phyloP scores from a whole-genome alignment of 805 yeast species.

The Saccharomycopsis fermentans region DNA sequence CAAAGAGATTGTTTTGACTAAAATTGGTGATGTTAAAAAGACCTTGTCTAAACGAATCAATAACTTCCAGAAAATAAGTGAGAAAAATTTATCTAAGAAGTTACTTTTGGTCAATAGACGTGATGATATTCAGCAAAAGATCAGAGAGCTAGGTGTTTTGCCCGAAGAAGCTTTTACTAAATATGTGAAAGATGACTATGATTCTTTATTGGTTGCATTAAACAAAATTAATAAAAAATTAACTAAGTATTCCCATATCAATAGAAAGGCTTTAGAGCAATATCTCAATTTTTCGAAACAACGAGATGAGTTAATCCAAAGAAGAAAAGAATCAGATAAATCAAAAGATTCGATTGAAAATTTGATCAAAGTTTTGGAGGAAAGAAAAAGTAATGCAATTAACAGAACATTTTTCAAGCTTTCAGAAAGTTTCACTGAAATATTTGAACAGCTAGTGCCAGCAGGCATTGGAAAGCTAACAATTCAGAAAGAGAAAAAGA shows the following conservation, averaged over 20 bases:
- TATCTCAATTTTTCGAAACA: slow-evolving; percentile 63
- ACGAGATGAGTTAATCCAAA: slow-evolving; percentile 49
- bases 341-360: slow-evolving; percentile 67
- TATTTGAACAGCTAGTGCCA: slow-evolving; percentile 78
- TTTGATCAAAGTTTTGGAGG: slow-evolving; percentile 57
- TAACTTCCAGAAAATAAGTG: slow-evolving; percentile 50
- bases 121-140: slow-evolving; percentile 61
- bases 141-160: slow-evolving; percentile 77
- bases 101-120: slow-evolving; percentile 49
- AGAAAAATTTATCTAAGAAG: slow-evolving; percentile 53
- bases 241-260: slow-evolving; percentile 62
- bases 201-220: slow-evolving; percentile 42
- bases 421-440: slow-evolving; percentile 57
- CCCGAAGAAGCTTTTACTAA: slow-evolving; percentile 70
- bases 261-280: slow-evolving; percentile 85
- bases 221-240: slow-evolving; percentile 47
- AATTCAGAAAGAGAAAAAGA: slow-evolving; percentile 37
- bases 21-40: slow-evolving; percentile 15
- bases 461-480: slow-evolving; percentile 66
- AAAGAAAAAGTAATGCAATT: slow-evolving; percentile 77
- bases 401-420: slow-evolving; percentile 69
- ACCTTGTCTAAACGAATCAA: slow-evolving; percentile 37
- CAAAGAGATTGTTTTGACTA: slow-evolving; percentile 21
- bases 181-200: slow-evolving; percentile 38
- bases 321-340: slow-evolving; percentile 58